Evolutionary conservation across 2,329 filamentous ascomycete species (phyloP).

Genomic region (Colletotrichum somersetense): DNA sequence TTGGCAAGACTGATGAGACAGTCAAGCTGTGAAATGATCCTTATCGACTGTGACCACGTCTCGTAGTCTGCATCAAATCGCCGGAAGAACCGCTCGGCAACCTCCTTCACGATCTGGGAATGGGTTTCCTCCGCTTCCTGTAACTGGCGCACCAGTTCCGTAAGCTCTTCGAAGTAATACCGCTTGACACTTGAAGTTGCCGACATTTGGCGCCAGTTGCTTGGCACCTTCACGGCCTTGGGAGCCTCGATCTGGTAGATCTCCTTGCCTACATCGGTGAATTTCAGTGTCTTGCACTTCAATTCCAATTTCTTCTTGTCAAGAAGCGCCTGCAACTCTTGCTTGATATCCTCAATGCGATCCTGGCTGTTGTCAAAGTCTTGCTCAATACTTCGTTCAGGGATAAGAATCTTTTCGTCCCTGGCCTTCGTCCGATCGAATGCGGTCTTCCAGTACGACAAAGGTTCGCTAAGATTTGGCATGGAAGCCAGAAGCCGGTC

Average conservation of each 20-base stretch:
- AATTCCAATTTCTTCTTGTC: conserved; percentile 79
- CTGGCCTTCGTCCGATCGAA: conserved; percentile 87
- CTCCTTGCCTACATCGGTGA: conserved; percentile 92
- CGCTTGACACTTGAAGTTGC: conserved; percentile 90
- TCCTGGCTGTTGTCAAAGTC: conserved; percentile 91
- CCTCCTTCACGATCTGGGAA: conserved; percentile 89
- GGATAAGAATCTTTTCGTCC: conserved; percentile 85
- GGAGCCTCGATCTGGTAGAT: conserved; percentile 96
- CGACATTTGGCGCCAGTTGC: conserved; percentile 95
- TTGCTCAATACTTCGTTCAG: conserved; percentile 87
- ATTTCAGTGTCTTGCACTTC: conserved; percentile 79
- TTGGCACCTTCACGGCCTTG: conserved; percentile 86
- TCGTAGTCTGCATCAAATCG: conserved; percentile 90
- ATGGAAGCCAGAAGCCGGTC: conserved; percentile 86
- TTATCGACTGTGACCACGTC: conserved; percentile 89
- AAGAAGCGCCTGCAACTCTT: conserved; percentile 78
- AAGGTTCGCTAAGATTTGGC: conserved; percentile 81
- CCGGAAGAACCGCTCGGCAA: conserved; percentile 83
- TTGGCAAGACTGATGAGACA: conserved; percentile 94
- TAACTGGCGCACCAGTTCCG: conserved; percentile 83
- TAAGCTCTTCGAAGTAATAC: conserved; percentile 91
- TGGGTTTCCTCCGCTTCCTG: conserved; percentile 97
- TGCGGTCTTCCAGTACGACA: conserved; percentile 90
- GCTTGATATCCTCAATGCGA: conserved; percentile 80
- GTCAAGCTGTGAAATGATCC: conserved; percentile 91